phyloP scores from a whole-genome alignment of 306 rosid genomes.

The Quercus cerris region DNA sequence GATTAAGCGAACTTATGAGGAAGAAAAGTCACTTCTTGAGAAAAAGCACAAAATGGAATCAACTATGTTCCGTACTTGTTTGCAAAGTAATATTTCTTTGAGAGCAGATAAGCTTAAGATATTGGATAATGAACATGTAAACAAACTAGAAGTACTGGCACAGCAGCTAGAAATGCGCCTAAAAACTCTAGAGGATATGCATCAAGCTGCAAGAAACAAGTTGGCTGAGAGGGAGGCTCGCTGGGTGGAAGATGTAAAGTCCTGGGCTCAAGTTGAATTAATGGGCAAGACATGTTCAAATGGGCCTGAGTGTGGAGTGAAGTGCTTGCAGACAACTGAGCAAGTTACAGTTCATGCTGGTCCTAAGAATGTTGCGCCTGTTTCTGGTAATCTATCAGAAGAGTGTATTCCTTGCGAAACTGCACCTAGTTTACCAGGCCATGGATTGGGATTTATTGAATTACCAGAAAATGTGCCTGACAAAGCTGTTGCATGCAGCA shows the following conservation, averaged over 20 bases:
- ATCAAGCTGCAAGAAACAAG: slow-evolving; percentile 35
- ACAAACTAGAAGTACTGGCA: slow-evolving; percentile 30
- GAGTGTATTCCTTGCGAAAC: slow-evolving; percentile 9
- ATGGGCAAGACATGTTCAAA: slow-evolving; percentile 22
- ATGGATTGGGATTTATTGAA: slow-evolving; percentile 19
- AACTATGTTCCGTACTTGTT: slow-evolving; percentile 23
- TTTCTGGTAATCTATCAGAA: slow-evolving; percentile 24
- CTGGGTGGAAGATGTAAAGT: slow-evolving; percentile 52
- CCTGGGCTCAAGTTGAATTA: slow-evolving; percentile 46
- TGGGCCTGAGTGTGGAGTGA: slow-evolving; percentile 26
- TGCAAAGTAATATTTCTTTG: slow-evolving; percentile 25
- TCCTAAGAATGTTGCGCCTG: slow-evolving; percentile 12
- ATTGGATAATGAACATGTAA: slow-evolving; percentile 23
- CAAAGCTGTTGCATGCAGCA: slow-evolving; percentile 17
- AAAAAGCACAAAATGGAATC: slow-evolving; percentile 30
- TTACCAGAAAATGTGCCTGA: slow-evolving; percentile 24
- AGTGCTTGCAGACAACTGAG: slow-evolving; percentile 23
- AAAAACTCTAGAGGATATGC: slow-evolving; percentile 42
- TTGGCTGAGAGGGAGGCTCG: slow-evolving; percentile 30
- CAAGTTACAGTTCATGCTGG: slow-evolving; percentile 20
- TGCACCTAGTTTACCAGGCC: slow-evolving; percentile 21
- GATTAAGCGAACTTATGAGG: slow-evolving; percentile 14
- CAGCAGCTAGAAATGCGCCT: slow-evolving; percentile 29
- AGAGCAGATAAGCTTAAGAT: slow-evolving; percentile 31
- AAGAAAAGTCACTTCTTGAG: slow-evolving; percentile 31